Conservation (phyloP, 139 green algal genomes). For the Zygnema cylindricum region DNA sequence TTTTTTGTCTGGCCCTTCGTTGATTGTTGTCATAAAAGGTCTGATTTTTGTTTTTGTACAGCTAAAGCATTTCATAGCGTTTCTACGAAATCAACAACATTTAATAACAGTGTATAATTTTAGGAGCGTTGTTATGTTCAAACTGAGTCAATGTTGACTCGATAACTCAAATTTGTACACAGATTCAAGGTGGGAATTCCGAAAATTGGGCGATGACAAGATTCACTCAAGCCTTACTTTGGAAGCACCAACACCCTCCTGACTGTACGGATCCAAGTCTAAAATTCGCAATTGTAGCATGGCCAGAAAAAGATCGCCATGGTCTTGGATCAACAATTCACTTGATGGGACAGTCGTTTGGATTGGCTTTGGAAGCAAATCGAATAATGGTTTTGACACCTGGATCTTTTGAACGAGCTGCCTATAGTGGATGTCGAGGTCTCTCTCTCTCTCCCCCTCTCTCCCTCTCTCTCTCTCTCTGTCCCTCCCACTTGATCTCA, state of each 20-base stretch:
- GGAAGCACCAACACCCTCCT: slow-evolving; percentile 13
- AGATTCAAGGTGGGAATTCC: slow-evolving; percentile 19
- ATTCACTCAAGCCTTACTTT: slow-evolving; percentile 1
- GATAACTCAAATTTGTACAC: no score
- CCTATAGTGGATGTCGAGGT: slow-evolving; percentile 9
- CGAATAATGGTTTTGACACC: slow-evolving; percentile 23
- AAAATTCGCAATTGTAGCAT: slow-evolving; percentile 31
- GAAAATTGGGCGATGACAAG: slow-evolving; percentile 33
- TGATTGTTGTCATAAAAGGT: no score
- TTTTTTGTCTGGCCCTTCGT: no score
- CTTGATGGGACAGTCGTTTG: background rate
- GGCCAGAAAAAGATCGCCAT: background rate
- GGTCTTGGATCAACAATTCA: slow-evolving; percentile 37
- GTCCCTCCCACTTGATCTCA: no score
- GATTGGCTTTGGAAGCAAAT: background rate
- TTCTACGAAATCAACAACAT: no score
- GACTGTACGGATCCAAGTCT: background rate
- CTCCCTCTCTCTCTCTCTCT: no score
- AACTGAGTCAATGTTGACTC: no score
- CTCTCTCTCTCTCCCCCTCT: background rate
- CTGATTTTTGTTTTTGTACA: no score
- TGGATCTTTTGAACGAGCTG: background rate
- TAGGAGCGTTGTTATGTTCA: no score
- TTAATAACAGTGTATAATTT: no score
- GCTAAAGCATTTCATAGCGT: no score